Percentiles rank a stretch among this genome's conserved stretches.
These are phyloP conservation scores for Pythium periplocum DNA, from an alignment of 352 stramenopile genomes.

Conservation along the genomic window DNA sequence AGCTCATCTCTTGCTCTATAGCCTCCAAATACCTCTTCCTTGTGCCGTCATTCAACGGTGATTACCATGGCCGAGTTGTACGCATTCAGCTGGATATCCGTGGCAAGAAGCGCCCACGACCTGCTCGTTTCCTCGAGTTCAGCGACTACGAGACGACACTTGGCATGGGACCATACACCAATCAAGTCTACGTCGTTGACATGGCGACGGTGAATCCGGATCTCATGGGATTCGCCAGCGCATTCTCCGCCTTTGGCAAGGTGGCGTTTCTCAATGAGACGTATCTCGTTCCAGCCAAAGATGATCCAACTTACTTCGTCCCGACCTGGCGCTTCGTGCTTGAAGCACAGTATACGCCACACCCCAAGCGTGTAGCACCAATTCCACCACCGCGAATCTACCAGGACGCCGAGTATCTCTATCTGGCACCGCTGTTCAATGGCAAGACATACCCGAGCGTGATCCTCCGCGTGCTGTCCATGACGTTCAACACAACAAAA, in stretches of 20 bases:
- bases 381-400: constrained; percentile 27
- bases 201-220: constrained; percentile 35
- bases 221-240: constrained; percentile 53
- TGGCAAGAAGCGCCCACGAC: constrained; percentile 67
- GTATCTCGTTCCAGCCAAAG: constrained; percentile 35
- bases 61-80: constrained; percentile 57
- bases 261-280: constrained; percentile 58
- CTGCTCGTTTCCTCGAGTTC: constrained; percentile 71
- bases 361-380: constrained; percentile 22
- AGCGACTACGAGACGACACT: constrained; percentile 66
- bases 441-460: constrained; percentile 39
- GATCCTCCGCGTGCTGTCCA: constrained; percentile 44
- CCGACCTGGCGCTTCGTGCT: constrained; percentile 44
- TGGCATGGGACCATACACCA: constrained; percentile 58
- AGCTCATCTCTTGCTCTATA: constrained; percentile 10
- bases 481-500: constrained; percentile 37
- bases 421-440: constrained; percentile 68
- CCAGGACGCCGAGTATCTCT: constrained; percentile 56
- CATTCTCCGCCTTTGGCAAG: constrained; percentile 54
- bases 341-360: constrained; percentile 38
- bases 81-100: constrained; percentile 68
- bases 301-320: constrained; percentile 42
- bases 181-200: constrained; percentile 56
- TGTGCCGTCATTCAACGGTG: constrained; percentile 62
- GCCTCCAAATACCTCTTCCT: constrained; percentile 71